Percentiles rank a stretch among this genome's conserved stretches.
Evolutionary conservation across 2,329 filamentous ascomycete genomes (phyloP).

Genomic region (Penicillium brasilianum): DNA sequence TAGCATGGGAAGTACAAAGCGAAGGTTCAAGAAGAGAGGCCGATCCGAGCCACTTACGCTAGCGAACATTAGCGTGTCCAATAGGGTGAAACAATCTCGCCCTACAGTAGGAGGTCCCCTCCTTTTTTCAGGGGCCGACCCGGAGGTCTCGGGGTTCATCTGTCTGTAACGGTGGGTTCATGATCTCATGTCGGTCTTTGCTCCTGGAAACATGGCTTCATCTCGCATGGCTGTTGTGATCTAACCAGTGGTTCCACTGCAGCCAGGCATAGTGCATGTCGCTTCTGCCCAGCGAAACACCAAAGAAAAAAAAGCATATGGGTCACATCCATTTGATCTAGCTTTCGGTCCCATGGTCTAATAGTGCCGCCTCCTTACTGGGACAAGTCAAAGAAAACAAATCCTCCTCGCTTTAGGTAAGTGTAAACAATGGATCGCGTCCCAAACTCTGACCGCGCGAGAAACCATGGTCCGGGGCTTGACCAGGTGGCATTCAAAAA

Average conservation of each 20-base stretch:
- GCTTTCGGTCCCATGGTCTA: neutral
- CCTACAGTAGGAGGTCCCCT: constrained; percentile 10
- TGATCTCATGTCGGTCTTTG: constrained; percentile 5
- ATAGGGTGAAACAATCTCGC: constrained; percentile 21
- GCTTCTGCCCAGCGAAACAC: neutral
- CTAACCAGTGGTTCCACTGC: neutral
- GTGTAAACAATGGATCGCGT: constrained; percentile 12
- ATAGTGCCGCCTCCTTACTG: constrained; percentile 10
- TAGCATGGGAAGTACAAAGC: constrained; percentile 13
- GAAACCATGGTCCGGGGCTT: constrained; percentile 15
- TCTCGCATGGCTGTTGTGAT: neutral
- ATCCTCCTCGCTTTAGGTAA: neutral
- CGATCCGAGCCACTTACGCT: constrained; percentile 24
- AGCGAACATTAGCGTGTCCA: constrained; percentile 27
- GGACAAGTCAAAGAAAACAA: neutral
- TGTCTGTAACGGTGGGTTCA: constrained; percentile 8
- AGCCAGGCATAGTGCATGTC: neutral
- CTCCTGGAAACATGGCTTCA: constrained; percentile 6
- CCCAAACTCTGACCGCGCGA: constrained; percentile 12
- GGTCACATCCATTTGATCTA: neutral
- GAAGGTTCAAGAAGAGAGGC: constrained; percentile 21
- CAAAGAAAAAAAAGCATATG: neutral
- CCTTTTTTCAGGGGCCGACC: constrained; percentile 12
- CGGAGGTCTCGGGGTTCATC: constrained; percentile 5
- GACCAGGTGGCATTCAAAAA: no score